Evolutionary conservation across 2,329 filamentous ascomycete species (phyloP).

Genomic region (Aspergillus sojae): DNA sequence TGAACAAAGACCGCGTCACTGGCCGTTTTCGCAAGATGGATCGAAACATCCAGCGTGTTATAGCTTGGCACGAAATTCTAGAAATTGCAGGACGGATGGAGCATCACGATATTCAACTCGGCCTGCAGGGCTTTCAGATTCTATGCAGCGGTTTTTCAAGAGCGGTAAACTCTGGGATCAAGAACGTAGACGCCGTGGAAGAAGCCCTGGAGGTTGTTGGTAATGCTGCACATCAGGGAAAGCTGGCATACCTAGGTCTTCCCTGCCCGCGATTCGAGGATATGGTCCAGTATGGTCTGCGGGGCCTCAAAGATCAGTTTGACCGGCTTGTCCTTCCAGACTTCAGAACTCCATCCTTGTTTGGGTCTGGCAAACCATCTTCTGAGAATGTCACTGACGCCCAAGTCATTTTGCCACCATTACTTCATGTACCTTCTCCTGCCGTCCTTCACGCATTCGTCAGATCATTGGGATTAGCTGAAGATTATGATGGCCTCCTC

Average conservation of each 20-base stretch:
- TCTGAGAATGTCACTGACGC: slow-evolving; percentile 13
- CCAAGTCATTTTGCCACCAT: slow-evolving; percentile 29
- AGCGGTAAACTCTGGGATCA: slow-evolving; percentile 37
- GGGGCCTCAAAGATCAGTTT: slow-evolving; percentile 39
- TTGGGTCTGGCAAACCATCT: slow-evolving; percentile 22
- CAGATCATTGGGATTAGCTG: slow-evolving; percentile 42
- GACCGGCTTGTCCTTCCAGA: slow-evolving; percentile 38
- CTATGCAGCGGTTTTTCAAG: slow-evolving; percentile 40
- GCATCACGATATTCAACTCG: slow-evolving; percentile 31
- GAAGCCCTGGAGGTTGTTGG: slow-evolving; percentile 30
- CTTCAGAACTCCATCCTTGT: slow-evolving; percentile 24
- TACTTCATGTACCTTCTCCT: slow-evolving; percentile 41
- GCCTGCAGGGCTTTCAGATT: slow-evolving; percentile 36
- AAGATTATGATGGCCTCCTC: slow-evolving; percentile 44
- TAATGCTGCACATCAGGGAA: slow-evolving; percentile 16
- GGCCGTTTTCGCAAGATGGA: slow-evolving; percentile 22
- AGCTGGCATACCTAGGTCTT: slow-evolving; percentile 7
- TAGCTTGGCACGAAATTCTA: slow-evolving; percentile 42
- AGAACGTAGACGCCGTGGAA: slow-evolving; percentile 28
- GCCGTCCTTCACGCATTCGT: slow-evolving; percentile 46
- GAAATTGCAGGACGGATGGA: slow-evolving; percentile 40
- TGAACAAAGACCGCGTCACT: slow-evolving; percentile 28
- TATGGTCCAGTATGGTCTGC: slow-evolving; percentile 34
- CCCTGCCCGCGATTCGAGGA: slow-evolving; percentile 25
- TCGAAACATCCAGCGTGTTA: slow-evolving; percentile 32